phyloP scores from a whole-genome alignment of 148 eudicot species.

The Amaranthus cruentus region DNA sequence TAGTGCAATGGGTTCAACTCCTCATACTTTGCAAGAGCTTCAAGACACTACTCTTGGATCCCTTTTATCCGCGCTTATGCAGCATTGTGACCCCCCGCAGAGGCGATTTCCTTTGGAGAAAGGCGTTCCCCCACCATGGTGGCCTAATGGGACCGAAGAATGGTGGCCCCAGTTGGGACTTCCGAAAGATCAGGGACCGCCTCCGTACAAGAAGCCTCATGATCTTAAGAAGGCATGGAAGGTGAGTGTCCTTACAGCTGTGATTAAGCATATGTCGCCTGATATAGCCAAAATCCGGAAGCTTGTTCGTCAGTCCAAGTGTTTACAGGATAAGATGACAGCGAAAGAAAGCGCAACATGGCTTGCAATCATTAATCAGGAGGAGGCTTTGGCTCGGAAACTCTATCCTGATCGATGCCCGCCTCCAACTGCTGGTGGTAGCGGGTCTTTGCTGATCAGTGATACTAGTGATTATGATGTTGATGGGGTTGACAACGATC shows the following conservation, averaged over 20 bases:
- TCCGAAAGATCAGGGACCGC: constrained; percentile 51
- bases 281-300: constrained; percentile 53
- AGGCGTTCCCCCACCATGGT: constrained; percentile 62
- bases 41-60: constrained; percentile 65
- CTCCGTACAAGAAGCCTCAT: constrained; percentile 56
- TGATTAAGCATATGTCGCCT: constrained; percentile 58
- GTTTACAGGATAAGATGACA: constrained; percentile 60
- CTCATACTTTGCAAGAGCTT: constrained; percentile 51
- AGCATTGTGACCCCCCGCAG: constrained; percentile 60
- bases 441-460: constrained; percentile 39
- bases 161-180: constrained; percentile 52
- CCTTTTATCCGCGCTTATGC: constrained; percentile 55
- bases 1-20: constrained; percentile 27
- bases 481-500: constrained; percentile 39
- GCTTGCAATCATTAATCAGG: constrained; percentile 50
- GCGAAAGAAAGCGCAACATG: constrained; percentile 59
- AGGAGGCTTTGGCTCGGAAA: constrained; percentile 44
- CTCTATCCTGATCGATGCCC: constrained; percentile 50
- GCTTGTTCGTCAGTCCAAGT: constrained; percentile 54
- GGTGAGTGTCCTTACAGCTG: constrained; percentile 48
- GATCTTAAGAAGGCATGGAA: constrained; percentile 58
- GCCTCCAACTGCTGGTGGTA: constrained; percentile 27
- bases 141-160: constrained; percentile 54
- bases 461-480: constrained; percentile 62
- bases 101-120: constrained; percentile 60